Base-by-base conservation (phyloP, 768 basidiomycete species). In the Thelephora ganbajun region DNA sequence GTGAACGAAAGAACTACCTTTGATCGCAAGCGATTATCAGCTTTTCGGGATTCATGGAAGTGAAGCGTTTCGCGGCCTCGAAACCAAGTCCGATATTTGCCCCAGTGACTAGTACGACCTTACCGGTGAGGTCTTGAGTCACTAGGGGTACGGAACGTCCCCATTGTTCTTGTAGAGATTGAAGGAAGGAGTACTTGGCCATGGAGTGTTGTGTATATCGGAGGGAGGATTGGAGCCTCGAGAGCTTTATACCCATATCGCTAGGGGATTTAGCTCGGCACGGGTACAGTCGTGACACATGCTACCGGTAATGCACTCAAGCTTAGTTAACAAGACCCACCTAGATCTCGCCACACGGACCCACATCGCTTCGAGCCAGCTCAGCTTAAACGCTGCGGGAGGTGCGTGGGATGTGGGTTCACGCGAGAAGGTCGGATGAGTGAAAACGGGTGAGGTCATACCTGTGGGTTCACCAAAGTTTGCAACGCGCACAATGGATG, bases 1-100 rank as follows among this genome's bases (percentile, higher is more conserved):
- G 13, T n/a, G 22, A 26, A 3, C 6, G 6, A 5, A 14, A 16
- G 26, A 61, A 66, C 34, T 44, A 70, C 71, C 53, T 5, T 58
- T 51, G 3, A 66, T 35, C 6, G 70, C 68, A 72, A 3, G 59
- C 68, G 11, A 73, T 26, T 19, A 73, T 62, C 3, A 72, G 54
- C 43, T 57, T 60, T 1, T 45, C 63, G n/a, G 71, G 61, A 41
- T 65, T 65, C 72, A 73, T 70, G 1, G 51, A 39, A 0, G 70
- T 71, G 35, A 74, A 69, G 47, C 73, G 68, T 48, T 66, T 70
- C 6, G 66, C 59, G 1, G 70, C 65, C 51, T 74, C 71, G 35
- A 71, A 65, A 1, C 74, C 74, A 3, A 75, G 48, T 2, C 74
- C 78, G 19, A 63, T 63, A 52, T 79, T 79, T 2, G 75, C 72